Evolutionary conservation across 495 filamentous ascomycete genomes (phyloP), one percentile per base, ranked within the genome.

Genomic region (Hypoxylon lenormandii): DNA sequence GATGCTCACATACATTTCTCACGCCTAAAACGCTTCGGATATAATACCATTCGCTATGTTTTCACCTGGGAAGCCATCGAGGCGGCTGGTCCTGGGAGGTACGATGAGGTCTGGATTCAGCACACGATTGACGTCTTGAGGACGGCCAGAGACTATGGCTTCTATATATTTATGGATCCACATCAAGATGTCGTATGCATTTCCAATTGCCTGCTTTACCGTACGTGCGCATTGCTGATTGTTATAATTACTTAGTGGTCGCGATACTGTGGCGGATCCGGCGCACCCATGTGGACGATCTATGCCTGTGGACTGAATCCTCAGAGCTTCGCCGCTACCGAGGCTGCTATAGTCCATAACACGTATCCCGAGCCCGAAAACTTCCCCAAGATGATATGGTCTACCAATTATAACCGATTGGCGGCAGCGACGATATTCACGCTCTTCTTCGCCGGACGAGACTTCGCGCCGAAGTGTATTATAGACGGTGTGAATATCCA

Each of bases 1-100:
- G 93, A 97, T 36, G 92, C 95, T 0, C 89, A 93, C 69, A 82
- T 87, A 0, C 95, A 98, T 73, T 97, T 98, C 76, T 86, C 91
- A n/a, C 82, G 93, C 30, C 78, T 98, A 53, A 89, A 89, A 64
- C 90, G 89, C 64, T 97, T 86, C 82, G 95, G 95, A 5, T 98
- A 97, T 78, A 98, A 97, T 78, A 92, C 91, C 0, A 94, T 98
- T 52, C 85, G 95, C 72, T 98, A 98, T 75, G 84, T 98, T 63
- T 98, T 97, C 76, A 98, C 94, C 0, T 98, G 95, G 95, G 95
- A 98, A 76, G 94, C 95, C n/a, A 94, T 98, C 72, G 95, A 98
- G 80, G 89, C 93, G 61, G 89, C 89, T 11, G 95, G 94, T 0
- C 95, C 95, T n/a, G 93, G 93, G 1, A 91, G 84, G 66, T 98